Evolutionary conservation across 192 early-diverging fungal species (phyloP), one percentile per base, ranked within the genome.

Genomic region (Glomus cerebriforme): DNA sequence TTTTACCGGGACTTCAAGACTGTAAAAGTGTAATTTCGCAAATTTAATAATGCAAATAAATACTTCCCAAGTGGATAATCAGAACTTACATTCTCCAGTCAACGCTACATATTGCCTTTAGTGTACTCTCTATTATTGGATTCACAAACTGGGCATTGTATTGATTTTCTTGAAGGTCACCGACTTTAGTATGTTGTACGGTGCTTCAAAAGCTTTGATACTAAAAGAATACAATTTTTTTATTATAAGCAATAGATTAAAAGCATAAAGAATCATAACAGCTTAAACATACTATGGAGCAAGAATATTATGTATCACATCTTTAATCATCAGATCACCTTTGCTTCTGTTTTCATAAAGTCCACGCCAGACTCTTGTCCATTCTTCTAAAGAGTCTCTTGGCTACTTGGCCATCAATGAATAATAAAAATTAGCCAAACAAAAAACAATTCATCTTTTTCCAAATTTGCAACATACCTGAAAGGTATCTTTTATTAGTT

Each of bases 351-450:
- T 64, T 76, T 49, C 34, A 76, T 76, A n/a, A 49, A 65, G 75
- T 64, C 62, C 75, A 24, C 59, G 73, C 59, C 73, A 62, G 10
- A 7, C 26, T 12, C 31, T 47, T 29, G 0, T 29, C 74, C 74
- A 76, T 64, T 76, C 74, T 76, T 19, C 34, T 65, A 76, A 54
- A 4, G 12, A 9, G 0, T 49, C 75, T 47, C 31, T 76, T 29
- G 39, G 75, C 75, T 76, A n/a, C 1, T 76, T 76, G 19, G 19
- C 24, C 35, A 64, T 39, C 75, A 76, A 27, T 8, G n/a, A 54
- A 64, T 22, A 75, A 80, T 59, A 67, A 68, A 39, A 66, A 80
- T 31, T 39, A 80, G 39, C 26, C 26, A 79, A 73, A 62, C 7
- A 0, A 62, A 45, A 70, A 35, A 4, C n/a, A 69, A 43, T 39